These are phyloP conservation scores for Oryza meyeriana DNA, from an alignment of 176 grass and related monocot species.

Conservation along the genomic window DNA sequence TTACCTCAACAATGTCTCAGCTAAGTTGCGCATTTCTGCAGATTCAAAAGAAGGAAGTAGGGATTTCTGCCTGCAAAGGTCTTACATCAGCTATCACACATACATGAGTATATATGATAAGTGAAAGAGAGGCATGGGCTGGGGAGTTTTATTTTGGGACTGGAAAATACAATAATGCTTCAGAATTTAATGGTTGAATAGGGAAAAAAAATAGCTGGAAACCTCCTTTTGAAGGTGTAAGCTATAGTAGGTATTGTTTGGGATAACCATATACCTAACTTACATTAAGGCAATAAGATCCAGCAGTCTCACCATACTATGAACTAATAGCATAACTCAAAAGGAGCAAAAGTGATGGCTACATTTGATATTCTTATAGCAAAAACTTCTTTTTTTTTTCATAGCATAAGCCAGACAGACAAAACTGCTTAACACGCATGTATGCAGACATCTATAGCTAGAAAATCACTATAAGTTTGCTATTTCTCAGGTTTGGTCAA, in stretches of 20 bases:
- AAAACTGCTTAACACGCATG: not conserved
- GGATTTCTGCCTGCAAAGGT: slow-evolving; percentile 63
- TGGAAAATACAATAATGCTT: slow-evolving; percentile 11
- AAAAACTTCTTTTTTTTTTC: not conserved
- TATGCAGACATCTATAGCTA: not conserved
- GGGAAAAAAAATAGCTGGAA: not conserved
- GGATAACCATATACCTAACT: not conserved
- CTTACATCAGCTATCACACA: slow-evolving; percentile 3
- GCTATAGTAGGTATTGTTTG: not conserved
- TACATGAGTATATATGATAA: not conserved
- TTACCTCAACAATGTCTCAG: slow-evolving; percentile 82
- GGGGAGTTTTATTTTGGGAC: not conserved
- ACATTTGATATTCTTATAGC: not conserved
- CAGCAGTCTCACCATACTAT: not conserved
- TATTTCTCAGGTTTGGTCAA: not conserved
- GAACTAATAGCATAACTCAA: not conserved
- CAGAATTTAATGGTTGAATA: not conserved
- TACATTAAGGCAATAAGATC: not conserved
- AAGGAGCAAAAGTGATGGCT: not conserved
- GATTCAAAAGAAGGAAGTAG: slow-evolving; percentile 94
- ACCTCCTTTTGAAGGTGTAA: not conserved
- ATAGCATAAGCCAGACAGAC: not conserved
- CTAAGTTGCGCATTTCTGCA: slow-evolving; percentile 79
- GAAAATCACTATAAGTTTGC: not conserved
- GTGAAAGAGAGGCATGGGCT: not conserved